phyloP scores from a whole-genome alignment of 352 stramenopile species.

The Pythium periplocum region DNA sequence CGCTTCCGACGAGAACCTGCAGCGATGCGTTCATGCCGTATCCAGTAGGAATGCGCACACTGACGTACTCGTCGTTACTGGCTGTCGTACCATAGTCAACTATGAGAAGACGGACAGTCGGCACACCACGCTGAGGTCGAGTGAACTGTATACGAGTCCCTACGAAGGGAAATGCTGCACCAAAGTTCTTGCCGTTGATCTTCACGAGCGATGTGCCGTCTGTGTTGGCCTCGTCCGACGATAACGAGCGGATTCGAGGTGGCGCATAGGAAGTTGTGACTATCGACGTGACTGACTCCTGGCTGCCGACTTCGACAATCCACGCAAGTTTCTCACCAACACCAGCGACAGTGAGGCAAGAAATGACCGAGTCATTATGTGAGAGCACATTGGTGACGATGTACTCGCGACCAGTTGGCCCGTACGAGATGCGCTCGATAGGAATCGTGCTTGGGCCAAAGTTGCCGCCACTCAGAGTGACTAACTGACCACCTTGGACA shows the following conservation, averaged over 20 bases:
- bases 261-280: conserved; percentile 43
- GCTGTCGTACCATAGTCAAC: conserved; percentile 27
- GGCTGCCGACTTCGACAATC: conserved; percentile 50
- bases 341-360: conserved; percentile 39
- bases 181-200: conserved; percentile 55
- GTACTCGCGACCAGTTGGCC: conserved; percentile 45
- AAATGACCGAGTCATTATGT: conserved; percentile 55
- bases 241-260: conserved; percentile 23
- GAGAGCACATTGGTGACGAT: conserved; percentile 28
- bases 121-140: conserved; percentile 24
- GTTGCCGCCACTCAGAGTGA: conserved; percentile 44
- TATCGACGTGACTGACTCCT: conserved; percentile 31
- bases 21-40: conserved; percentile 32
- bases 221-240: conserved; percentile 13
- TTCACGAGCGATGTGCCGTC: conserved; percentile 39
- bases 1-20: conserved; percentile 29
- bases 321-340: conserved; percentile 45
- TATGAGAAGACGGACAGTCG: conserved; percentile 31
- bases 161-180: conserved; percentile 27
- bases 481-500: conserved; percentile 30
- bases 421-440: conserved; percentile 58
- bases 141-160: conserved; percentile 41
- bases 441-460: conserved; percentile 38
- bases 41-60: conserved; percentile 31
- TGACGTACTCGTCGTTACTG: conserved; percentile 29